Evolutionary conservation across 2,329 filamentous ascomycete genomes (phyloP).

Genomic region (Aspergillus phoenicis): DNA sequence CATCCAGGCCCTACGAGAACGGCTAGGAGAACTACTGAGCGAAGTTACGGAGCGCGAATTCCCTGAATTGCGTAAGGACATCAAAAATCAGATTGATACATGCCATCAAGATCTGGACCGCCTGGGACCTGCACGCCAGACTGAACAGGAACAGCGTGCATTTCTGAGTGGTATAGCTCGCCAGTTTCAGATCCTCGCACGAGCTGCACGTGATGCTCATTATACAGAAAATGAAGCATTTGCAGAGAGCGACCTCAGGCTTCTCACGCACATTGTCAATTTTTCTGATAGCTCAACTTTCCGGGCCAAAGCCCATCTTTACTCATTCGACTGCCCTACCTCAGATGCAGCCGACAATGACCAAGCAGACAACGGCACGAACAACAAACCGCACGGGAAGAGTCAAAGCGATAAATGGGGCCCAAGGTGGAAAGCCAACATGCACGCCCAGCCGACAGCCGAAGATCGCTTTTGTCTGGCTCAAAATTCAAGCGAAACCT

Average conservation of each 20-base stretch:
- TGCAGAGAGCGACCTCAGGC: background rate
- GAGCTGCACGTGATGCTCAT: background rate
- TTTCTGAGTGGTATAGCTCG: background rate
- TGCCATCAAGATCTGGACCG: background rate
- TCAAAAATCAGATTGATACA: background rate
- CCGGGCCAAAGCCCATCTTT: background rate
- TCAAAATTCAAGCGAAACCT: background rate
- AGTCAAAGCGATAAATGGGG: too few relatives aligned
- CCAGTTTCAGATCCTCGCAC: background rate
- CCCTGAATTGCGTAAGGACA: background rate
- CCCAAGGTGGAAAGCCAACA: too few relatives aligned
- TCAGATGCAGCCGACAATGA: background rate
- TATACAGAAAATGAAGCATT: background rate
- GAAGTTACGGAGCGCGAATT: background rate
- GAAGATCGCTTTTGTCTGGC: too few relatives aligned
- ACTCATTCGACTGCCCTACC: background rate
- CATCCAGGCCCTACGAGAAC: background rate
- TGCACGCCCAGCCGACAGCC: too few relatives aligned
- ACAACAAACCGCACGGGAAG: too few relatives aligned
- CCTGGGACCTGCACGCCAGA: background rate
- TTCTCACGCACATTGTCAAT: background rate
- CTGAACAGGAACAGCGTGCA: background rate
- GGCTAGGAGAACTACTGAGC: background rate
- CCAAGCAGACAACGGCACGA: background rate
- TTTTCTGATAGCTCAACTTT: background rate